Evolutionary conservation across 768 basidiomycete genomes (phyloP).

Genomic region (Lactifluus rugatus): DNA sequence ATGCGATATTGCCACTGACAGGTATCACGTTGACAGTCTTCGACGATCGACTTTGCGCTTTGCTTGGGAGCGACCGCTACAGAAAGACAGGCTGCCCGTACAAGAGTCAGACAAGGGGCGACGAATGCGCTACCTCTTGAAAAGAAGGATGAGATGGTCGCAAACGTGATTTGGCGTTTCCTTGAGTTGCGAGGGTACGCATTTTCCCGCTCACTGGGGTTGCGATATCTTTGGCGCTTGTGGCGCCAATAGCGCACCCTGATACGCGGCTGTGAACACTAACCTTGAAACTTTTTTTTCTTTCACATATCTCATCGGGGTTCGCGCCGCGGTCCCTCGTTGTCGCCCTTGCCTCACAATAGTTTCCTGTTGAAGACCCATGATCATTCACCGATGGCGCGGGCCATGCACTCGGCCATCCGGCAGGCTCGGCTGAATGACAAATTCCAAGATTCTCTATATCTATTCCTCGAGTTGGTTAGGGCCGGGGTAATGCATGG

Average conservation of each 20-base stretch:
- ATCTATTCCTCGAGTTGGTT: slow-evolving; percentile 89
- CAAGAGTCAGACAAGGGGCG: slow-evolving; percentile 52
- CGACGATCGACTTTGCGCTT: slow-evolving; percentile 92
- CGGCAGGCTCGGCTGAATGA: slow-evolving; percentile 78
- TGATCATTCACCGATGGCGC: slow-evolving; percentile 79
- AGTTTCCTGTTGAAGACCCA: slow-evolving; percentile 89
- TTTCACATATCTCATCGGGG: slow-evolving; percentile 1
- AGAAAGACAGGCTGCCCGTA: slow-evolving; percentile 73
- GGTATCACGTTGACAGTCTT: slow-evolving; percentile 49
- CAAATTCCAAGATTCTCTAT: slow-evolving; percentile 96
- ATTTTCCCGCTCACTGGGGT: slow-evolving; percentile 12
- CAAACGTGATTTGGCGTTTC: slow-evolving; percentile 98
- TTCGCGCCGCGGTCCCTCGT: slow-evolving; percentile 6
- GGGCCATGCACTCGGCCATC: slow-evolving; percentile 83
- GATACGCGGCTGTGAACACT: slow-evolving; percentile 14
- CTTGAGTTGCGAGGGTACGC: slow-evolving; percentile 89
- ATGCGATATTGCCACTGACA: background rate
- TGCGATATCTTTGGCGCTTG: slow-evolving; percentile 12
- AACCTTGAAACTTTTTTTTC: slow-evolving; percentile 7
- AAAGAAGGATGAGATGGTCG: slow-evolving; percentile 97
- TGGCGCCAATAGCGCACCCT: slow-evolving; percentile 14
- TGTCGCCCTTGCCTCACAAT: slow-evolving; percentile 9
- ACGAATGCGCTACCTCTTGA: slow-evolving; percentile 48
- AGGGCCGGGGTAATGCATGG: slow-evolving; percentile 97
- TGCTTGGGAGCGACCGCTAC: slow-evolving; percentile 85